These are phyloP conservation scores for Acrodontium crateriforme DNA, from an alignment of 2,329 filamentous ascomycete genomes.

Conservation along the genomic window DNA sequence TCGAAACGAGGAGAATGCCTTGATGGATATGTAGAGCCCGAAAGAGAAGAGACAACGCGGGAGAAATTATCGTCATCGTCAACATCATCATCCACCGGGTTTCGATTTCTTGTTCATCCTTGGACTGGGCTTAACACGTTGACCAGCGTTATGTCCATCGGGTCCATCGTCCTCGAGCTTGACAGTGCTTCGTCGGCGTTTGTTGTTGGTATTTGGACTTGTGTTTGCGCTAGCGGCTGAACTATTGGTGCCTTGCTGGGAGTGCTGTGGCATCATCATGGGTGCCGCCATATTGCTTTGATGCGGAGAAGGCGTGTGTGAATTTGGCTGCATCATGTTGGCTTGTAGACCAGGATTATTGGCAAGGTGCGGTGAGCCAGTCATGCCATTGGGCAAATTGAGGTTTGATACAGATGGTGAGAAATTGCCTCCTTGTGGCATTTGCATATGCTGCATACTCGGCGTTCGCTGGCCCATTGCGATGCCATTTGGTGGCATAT, in stretches of 20 bases:
- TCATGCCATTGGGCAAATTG: slow-evolving; percentile 38
- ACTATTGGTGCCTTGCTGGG: slow-evolving; percentile 42
- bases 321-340: slow-evolving; percentile 11
- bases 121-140: slow-evolving; percentile 38
- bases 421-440: slow-evolving; percentile 31
- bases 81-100: slow-evolving; percentile 9
- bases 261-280: slow-evolving; percentile 44
- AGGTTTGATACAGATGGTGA: slow-evolving; percentile 45
- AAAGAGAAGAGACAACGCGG: too few relatives aligned
- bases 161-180: slow-evolving; percentile 45
- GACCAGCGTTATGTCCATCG: slow-evolving; percentile 32
- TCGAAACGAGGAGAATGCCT: too few relatives aligned
- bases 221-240: slow-evolving; percentile 45
- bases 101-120: slow-evolving; percentile 26
- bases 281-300: slow-evolving; percentile 31
- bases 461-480: slow-evolving; percentile 18
- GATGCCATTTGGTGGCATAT: slow-evolving; percentile 29
- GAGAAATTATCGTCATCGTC: neutral
- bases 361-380: slow-evolving; percentile 30
- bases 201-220: slow-evolving; percentile 43
- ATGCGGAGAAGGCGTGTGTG: slow-evolving; percentile 33
- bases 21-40: too few relatives aligned
- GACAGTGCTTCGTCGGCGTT: slow-evolving; percentile 45
- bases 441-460: slow-evolving; percentile 21
- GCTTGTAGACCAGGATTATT: slow-evolving; percentile 9